These are phyloP conservation scores for Platismatia glauca DNA, from an alignment of 495 filamentous ascomycete species.

Conservation along the genomic window DNA sequence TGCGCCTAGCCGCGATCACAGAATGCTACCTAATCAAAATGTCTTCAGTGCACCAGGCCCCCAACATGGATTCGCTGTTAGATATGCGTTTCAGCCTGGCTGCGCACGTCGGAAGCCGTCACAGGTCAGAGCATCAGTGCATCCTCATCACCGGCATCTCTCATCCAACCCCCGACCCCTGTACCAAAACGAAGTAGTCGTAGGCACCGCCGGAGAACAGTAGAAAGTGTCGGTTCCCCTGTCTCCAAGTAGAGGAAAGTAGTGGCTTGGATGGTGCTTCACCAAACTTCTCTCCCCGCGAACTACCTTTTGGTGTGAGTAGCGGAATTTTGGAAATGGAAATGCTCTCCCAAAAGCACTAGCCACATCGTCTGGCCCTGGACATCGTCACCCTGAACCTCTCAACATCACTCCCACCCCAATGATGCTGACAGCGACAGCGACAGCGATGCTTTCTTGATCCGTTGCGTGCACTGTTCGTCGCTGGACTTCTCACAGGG, in stretches of 20 bases:
- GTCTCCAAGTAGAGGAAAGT: neutral
- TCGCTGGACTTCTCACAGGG: neutral
- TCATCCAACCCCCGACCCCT: neutral
- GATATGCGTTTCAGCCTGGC: constrained; percentile 11
- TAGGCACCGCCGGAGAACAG: neutral
- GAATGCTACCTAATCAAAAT: neutral
- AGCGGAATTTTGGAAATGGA: too few relatives aligned
- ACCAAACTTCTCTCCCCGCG: neutral
- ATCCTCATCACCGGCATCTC: neutral
- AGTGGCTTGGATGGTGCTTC: neutral
- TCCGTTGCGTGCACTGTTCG: neutral
- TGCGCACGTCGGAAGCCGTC: constrained; percentile 10
- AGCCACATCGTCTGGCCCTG: neutral
- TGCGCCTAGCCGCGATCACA: neutral
- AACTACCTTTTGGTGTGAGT: neutral
- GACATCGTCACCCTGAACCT: neutral
- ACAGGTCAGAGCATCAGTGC: neutral
- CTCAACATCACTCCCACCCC: neutral
- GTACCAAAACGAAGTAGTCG: neutral
- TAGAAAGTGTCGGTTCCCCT: neutral
- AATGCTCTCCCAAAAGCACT: neutral
- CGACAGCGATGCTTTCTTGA: neutral
- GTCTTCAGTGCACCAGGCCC: neutral
- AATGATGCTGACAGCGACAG: neutral
- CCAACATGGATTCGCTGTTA: constrained; percentile 1